phyloP scores from a whole-genome alignment of 495 filamentous ascomycete species.

The Chaetomium fimeti region DNA sequence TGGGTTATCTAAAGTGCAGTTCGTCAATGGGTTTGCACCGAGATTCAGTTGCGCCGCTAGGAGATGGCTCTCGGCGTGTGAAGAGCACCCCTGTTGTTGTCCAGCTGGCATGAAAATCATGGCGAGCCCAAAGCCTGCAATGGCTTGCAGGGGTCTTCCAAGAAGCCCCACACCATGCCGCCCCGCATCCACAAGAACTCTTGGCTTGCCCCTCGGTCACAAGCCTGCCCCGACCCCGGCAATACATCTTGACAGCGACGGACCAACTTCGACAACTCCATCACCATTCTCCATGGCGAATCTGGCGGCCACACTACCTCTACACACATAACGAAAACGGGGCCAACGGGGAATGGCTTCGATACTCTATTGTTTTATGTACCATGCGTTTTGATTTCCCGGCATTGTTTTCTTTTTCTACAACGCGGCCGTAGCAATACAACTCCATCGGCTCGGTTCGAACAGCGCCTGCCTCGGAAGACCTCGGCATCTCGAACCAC shows the following conservation, averaged over 20 bases:
- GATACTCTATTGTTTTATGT: slow-evolving; percentile 9
- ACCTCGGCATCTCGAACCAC: slow-evolving; percentile 22
- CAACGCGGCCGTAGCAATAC: slow-evolving; percentile 9
- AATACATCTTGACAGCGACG: not conserved
- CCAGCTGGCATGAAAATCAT: slow-evolving; percentile 37
- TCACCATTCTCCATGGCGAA: slow-evolving; percentile 15
- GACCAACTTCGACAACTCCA: slow-evolving; percentile 12
- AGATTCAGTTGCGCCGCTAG: not conserved
- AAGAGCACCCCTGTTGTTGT: slow-evolving; percentile 29
- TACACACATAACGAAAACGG: slow-evolving; percentile 2
- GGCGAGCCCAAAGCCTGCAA: slow-evolving; percentile 23
- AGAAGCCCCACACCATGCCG: slow-evolving; percentile 1
- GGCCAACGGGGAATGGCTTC: slow-evolving; percentile 14
- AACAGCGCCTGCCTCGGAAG: slow-evolving; percentile 12
- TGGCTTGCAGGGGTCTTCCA: not conserved
- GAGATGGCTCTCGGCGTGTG: slow-evolving; percentile 6
- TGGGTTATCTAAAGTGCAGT: not conserved
- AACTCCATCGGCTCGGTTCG: slow-evolving; percentile 12
- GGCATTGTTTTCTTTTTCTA: slow-evolving; percentile 5
- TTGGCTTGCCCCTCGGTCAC: slow-evolving; percentile 21
- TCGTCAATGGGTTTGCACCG: not conserved
- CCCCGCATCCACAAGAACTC: not conserved
- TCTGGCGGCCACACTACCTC: slow-evolving; percentile 8
- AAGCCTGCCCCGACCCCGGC: slow-evolving; percentile 1
- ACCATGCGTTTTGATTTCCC: slow-evolving; percentile 10